These are phyloP conservation scores for Aquilaria malaccensis DNA, from an alignment of 345 rosid species.

Conservation along the genomic window DNA sequence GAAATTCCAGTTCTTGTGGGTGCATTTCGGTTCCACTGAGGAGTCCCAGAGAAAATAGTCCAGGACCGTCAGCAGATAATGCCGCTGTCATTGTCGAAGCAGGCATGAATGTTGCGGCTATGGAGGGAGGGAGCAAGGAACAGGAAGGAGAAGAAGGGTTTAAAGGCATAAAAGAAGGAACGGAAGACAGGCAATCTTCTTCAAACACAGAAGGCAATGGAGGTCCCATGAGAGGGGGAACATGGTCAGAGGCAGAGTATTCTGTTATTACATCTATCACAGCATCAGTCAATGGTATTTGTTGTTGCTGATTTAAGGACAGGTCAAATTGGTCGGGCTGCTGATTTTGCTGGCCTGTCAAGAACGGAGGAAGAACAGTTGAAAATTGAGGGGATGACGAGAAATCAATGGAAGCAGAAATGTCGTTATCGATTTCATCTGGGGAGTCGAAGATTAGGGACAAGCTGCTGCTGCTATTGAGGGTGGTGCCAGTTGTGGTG, in stretches of 20 bases:
- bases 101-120: constrained; percentile 29
- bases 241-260: constrained; percentile 20
- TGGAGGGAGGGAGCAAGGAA: constrained; percentile 38
- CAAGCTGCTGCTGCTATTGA: constrained; percentile 28
- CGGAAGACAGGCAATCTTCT: constrained; percentile 69
- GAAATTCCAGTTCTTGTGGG: constrained; percentile 44
- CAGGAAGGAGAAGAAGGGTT: constrained; percentile 53
- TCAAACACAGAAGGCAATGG: constrained; percentile 44
- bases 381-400: constrained; percentile 56
- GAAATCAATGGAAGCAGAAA: constrained; percentile 77
- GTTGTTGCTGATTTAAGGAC: constrained; percentile 34
- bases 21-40: constrained; percentile 46
- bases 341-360: constrained; percentile 26
- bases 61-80: constrained; percentile 37
- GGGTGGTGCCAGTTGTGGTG: constrained; percentile 15
- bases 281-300: constrained; percentile 16
- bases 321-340: constrained; percentile 40
- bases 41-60: constrained; percentile 30
- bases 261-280: constrained; percentile 25
- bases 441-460: constrained; percentile 50
- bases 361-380: constrained; percentile 28
- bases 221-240: constrained; percentile 24
- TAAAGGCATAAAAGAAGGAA: constrained; percentile 51
- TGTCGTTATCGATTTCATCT: constrained; percentile 67
- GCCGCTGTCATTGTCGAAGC: constrained; percentile 30